These are phyloP conservation scores for Beauveria sp. DNA, from an alignment of 2,329 filamentous ascomycete genomes.

Conservation along the genomic window DNA sequence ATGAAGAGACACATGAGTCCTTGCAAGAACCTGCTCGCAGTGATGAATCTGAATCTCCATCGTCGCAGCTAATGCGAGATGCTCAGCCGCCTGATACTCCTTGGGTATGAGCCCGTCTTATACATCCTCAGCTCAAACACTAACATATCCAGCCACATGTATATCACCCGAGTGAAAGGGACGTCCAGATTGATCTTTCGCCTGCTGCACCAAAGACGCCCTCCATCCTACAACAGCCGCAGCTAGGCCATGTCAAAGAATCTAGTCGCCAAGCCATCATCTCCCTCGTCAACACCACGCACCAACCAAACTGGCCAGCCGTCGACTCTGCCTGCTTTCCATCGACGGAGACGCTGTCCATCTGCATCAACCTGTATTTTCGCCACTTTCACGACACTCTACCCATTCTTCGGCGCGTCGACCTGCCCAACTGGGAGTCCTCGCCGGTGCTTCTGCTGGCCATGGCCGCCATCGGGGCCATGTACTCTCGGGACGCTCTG, in stretches of 20 bases:
- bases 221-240: background rate
- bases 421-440: background rate
- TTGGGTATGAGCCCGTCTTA: background rate
- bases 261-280: slow-evolving; percentile 1
- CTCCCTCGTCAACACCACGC: background rate
- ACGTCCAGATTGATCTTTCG: slow-evolving; percentile 1
- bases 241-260: background rate
- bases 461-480: slow-evolving; percentile 8
- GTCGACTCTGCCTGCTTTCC: slow-evolving; percentile 1
- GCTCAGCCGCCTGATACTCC: slow-evolving; percentile 7
- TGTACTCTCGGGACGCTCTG: slow-evolving; percentile 1
- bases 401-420: background rate
- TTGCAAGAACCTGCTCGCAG: background rate
- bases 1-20: background rate
- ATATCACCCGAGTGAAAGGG: slow-evolving; percentile 4
- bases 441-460: slow-evolving; percentile 7
- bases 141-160: slow-evolving; percentile 3
- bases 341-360: background rate
- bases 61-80: slow-evolving; percentile 2
- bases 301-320: background rate
- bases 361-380: slow-evolving; percentile 8
- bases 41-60: background rate
- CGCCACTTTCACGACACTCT: slow-evolving; percentile 8
- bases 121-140: background rate
- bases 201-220: background rate